Conservation (phyloP, 495 filamentous ascomycete species). For the Penicillium nucicola region DNA sequence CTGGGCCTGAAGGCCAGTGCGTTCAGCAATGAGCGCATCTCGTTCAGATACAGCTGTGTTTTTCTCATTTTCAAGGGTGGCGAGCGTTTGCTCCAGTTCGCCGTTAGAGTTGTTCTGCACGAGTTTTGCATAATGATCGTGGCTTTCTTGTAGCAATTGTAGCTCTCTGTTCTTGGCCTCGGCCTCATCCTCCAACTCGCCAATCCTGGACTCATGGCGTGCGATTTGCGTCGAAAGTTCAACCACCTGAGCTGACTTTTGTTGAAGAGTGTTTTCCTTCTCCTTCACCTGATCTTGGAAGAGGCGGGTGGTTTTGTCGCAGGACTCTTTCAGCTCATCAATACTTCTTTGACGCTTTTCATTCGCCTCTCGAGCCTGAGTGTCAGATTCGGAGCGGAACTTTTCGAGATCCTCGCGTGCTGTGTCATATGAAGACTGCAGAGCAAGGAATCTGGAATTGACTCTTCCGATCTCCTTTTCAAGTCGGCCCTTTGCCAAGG, state of each 20-base stretch:
- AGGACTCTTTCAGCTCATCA: slow-evolving; percentile 89
- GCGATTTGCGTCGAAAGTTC: slow-evolving; percentile 73
- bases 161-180: slow-evolving; percentile 82
- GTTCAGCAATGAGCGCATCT: slow-evolving; percentile 37
- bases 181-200: slow-evolving; percentile 74
- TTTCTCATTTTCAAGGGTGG: slow-evolving; percentile 65
- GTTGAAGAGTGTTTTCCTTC: slow-evolving; percentile 66
- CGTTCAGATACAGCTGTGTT: slow-evolving; percentile 60
- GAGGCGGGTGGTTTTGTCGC: slow-evolving; percentile 77
- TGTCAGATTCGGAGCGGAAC: slow-evolving; percentile 73
- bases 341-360: slow-evolving; percentile 90
- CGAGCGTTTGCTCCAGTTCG: slow-evolving; percentile 68
- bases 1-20: slow-evolving; percentile 41
- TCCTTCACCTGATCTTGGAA: slow-evolving; percentile 75
- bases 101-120: slow-evolving; percentile 69
- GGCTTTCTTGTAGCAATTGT: slow-evolving; percentile 77
- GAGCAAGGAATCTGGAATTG: slow-evolving; percentile 44
- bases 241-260: slow-evolving; percentile 70
- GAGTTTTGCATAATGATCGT: slow-evolving; percentile 88
- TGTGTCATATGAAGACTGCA: slow-evolving; percentile 79
- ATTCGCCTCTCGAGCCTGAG: slow-evolving; percentile 66
- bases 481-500: slow-evolving; percentile 79
- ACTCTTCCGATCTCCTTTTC: slow-evolving; percentile 74
- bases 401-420: slow-evolving; percentile 80
- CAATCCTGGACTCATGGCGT: slow-evolving; percentile 73